Evolutionary conservation across 225 moss, liverwort and hornwort species (phyloP).

Genomic region (Asterella californica): DNA sequence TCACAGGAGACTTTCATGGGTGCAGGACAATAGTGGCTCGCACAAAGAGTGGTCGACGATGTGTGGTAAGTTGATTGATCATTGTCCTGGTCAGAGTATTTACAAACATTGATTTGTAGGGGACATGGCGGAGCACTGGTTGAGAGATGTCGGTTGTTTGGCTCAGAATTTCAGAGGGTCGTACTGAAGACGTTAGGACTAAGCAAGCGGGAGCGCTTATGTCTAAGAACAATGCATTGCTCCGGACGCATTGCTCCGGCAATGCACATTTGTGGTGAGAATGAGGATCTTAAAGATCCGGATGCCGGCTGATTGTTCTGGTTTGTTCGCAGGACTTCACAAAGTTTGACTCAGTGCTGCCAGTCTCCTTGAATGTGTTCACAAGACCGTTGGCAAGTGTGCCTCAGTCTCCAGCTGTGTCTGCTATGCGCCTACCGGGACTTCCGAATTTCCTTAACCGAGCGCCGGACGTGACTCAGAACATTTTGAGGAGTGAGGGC

Average conservation of each 20-base stretch:
- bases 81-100: neutral
- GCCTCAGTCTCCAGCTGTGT: conserved; percentile 55
- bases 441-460: conserved; percentile 15
- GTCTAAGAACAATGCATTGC: too few species aligned
- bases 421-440: conserved; percentile 43
- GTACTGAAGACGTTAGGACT: too few species aligned
- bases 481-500: neutral
- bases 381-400: conserved; percentile 52
- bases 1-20: neutral
- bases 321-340: conserved; percentile 51
- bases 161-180: too few species aligned
- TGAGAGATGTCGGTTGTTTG: too few species aligned
- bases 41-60: conserved; percentile 39
- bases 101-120: too few species aligned
- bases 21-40: conserved; percentile 46
- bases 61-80: conserved; percentile 34
- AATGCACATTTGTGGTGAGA: too few species aligned
- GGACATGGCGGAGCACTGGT: too few species aligned
- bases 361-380: conserved; percentile 48
- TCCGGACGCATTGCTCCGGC: too few species aligned
- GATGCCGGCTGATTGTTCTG: neutral
- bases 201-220: too few species aligned
- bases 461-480: neutral
- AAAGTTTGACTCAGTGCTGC: conserved; percentile 74
- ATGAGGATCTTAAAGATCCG: neutral